Evolutionary conservation across 768 basidiomycete genomes (phyloP).

Genomic region (Panaeolus cyanescens): DNA sequence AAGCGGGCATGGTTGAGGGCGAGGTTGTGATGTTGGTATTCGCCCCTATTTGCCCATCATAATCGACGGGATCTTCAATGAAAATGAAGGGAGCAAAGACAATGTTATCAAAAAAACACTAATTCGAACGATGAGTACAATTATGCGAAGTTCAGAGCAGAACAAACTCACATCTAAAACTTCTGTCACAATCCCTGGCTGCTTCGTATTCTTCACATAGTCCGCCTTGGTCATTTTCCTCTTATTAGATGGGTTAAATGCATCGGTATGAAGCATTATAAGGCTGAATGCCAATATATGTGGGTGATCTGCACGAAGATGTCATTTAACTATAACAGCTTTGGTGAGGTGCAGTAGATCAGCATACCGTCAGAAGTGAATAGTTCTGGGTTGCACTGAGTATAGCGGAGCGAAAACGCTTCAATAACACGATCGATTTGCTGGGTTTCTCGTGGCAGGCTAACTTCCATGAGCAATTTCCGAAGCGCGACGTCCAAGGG

Average conservation of each 20-base stretch:
- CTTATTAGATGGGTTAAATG: conserved; percentile 97
- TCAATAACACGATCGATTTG: conserved; percentile 98
- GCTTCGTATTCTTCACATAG: conserved; percentile 88
- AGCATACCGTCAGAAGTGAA: conserved; percentile 74
- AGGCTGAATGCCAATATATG: conserved; percentile 97
- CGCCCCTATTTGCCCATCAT: conserved; percentile 56
- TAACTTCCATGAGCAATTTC: conserved; percentile 86
- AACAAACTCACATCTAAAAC: conserved; percentile 74
- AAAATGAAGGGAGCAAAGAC: conserved; percentile 96
- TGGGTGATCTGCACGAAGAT: conserved; percentile 69
- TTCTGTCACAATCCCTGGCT: conserved; percentile 82
- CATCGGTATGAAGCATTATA: conserved; percentile 98
- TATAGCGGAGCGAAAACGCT: conserved; percentile 86
- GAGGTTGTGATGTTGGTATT: conserved; percentile 43
- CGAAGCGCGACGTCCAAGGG: conserved; percentile 93
- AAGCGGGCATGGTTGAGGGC: conserved; percentile 33
- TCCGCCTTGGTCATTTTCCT: conserved; percentile 96
- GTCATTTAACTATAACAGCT: conserved; percentile 1
- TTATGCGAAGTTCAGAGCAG: not conserved
- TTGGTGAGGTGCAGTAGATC: not conserved
- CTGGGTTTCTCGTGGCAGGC: conserved; percentile 93
- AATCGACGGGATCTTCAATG: conserved; percentile 86
- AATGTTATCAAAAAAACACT: conserved; percentile 98
- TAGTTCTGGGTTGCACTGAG: conserved; percentile 78
- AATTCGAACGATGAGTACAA: conserved; percentile 7